phyloP scores from a whole-genome alignment of 176 grass and related monocot species.

The Eragrostis curvula region DNA sequence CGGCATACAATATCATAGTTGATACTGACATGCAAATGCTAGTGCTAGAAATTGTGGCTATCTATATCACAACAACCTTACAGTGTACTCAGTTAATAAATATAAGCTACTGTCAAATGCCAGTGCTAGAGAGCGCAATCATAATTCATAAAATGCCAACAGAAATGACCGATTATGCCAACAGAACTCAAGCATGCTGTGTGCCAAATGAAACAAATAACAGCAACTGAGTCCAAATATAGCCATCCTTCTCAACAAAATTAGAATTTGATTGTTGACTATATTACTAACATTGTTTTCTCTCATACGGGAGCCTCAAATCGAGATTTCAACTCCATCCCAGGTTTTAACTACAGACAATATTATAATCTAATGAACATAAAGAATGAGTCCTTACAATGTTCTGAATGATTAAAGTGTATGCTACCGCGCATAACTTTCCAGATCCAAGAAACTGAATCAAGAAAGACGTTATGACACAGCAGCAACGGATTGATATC shows the following conservation, averaged over 20 bases:
- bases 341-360: background rate
- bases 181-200: background rate
- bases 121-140: background rate
- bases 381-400: background rate
- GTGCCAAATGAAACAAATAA: background rate
- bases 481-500: conserved; percentile 51
- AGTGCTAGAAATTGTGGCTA: background rate
- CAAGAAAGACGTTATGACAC: conserved; percentile 13
- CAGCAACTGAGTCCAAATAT: background rate
- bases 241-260: background rate
- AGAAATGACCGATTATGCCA: background rate
- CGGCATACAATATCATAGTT: background rate
- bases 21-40: background rate
- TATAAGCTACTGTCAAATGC: background rate
- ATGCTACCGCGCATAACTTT: conserved; percentile 51
- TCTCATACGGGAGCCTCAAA: no score
- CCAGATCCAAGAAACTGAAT: conserved; percentile 40
- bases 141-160: no score
- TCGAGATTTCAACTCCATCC: background rate
- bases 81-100: background rate
- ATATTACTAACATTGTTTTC: background rate
- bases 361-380: background rate
- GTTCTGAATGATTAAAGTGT: background rate
- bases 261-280: background rate
- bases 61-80: background rate